Evolutionary conservation across 2,329 filamentous ascomycete species (phyloP), one percentile per base, ranked within the genome.

Genomic region (Neonectria sp.): DNA sequence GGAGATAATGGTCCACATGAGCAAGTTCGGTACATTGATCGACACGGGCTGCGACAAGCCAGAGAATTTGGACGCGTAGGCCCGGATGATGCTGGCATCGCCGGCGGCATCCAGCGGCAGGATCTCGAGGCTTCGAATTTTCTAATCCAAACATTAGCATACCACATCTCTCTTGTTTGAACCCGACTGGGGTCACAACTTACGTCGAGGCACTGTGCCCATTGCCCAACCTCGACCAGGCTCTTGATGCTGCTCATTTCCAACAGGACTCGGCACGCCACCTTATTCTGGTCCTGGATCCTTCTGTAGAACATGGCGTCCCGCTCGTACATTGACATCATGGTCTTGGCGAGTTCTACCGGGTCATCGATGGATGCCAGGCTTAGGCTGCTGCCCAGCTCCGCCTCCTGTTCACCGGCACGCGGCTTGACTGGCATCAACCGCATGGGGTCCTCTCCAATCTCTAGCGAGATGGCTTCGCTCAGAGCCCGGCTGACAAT

Each of bases 1-100:
- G 82, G 93, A 95, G 48, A 92, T 88, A 72, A 99, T 94, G 56
- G 94, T 94, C 96, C 96, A 98, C 84, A 97, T 92, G 70, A 99
- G 88, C 69, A 98, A 86, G 80, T 95, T 94, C 21, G 95, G 95
- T 74, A 98, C 91, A 76, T 96, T 97, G 78, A 94, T 91, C 3
- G 95, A 92, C 46, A 99, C 93, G 8, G 95, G 90, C 72, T 94
- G 90, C 4, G 94, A 89, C 46, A 97, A 88, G 2, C 88, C 86
- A 17, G 93, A 89, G 82, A 99, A 98, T 68, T 91, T 92, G 75
- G 93, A 90, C 1, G 95, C 95, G 68, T 91, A 91, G 71, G 88
- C 88, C 70, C 96, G 93, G 81, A 99, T 95, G 55, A 86, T 88
- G 75, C 90, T 88, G 65, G 96, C 90, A 76, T 95, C 92, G 75